These are phyloP conservation scores for Trypanosoma brucei DNA, from an alignment of 208 protist genomes.

Conservation along the genomic window DNA sequence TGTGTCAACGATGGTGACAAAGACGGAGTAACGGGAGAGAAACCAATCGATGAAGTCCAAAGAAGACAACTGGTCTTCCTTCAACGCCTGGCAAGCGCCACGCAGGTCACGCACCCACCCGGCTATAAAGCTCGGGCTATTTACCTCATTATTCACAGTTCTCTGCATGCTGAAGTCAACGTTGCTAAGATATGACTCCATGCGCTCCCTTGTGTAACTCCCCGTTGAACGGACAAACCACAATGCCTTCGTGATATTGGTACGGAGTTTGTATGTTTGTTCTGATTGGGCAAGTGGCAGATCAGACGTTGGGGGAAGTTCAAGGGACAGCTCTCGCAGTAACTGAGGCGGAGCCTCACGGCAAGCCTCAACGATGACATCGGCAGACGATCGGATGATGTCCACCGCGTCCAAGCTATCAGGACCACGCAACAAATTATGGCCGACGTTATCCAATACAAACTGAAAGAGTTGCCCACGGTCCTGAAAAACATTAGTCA, in stretches of 20 bases:
- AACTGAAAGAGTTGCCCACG: slow-evolving; percentile 76
- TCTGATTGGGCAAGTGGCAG: slow-evolving; percentile 64
- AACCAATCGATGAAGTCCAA: slow-evolving; percentile 81
- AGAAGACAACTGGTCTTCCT: slow-evolving; percentile 34
- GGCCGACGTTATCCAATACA: slow-evolving; percentile 66
- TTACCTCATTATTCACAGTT: slow-evolving; percentile 43
- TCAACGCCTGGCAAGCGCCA: slow-evolving; percentile 53
- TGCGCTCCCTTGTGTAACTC: slow-evolving; percentile 30
- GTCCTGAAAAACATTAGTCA: slow-evolving; percentile 69
- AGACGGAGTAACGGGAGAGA: slow-evolving; percentile 35
- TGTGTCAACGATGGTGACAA: slow-evolving; percentile 43
- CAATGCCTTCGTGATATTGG: slow-evolving; percentile 61
- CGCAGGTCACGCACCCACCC: slow-evolving; percentile 85
- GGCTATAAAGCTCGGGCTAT: slow-evolving; percentile 56
- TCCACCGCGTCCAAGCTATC: slow-evolving; percentile 50
- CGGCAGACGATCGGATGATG: slow-evolving; percentile 68
- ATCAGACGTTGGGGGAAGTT: slow-evolving; percentile 72
- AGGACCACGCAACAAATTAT: slow-evolving; percentile 68
- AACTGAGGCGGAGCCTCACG: slow-evolving; percentile 47
- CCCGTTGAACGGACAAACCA: slow-evolving; percentile 40
- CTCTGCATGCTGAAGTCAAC: slow-evolving; percentile 70
- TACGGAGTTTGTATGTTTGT: slow-evolving; percentile 79
- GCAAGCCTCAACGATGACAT: slow-evolving; percentile 69
- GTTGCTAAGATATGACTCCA: slow-evolving; percentile 52
- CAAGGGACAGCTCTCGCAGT: slow-evolving; percentile 52